Evolutionary conservation across 257 asterid species (phyloP), one percentile per base, ranked within the genome.

Genomic region (Solanum appendiculatum): DNA sequence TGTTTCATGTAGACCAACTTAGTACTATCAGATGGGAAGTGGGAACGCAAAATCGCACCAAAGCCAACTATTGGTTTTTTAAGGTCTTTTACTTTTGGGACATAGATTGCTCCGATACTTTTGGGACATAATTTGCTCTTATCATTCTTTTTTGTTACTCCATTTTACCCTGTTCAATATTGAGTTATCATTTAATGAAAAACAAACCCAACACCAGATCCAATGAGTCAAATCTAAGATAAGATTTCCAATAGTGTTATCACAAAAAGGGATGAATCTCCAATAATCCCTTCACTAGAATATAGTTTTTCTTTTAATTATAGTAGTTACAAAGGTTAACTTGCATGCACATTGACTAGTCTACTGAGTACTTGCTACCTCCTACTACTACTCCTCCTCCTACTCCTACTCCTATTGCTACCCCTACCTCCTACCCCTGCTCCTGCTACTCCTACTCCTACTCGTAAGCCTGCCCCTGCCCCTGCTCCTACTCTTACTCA

Each of bases 391-490:
- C 44, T 40, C 9, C 3, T 1, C 6, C 9, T 40, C 16, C 0
- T 12, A 44, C 13, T 44, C 51, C 48, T 12, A 44, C 51, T 16
- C 51, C 51, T 44, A 44, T n/a, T n/a, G n/a, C n/a, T n/a, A 44
- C 51, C 12, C 51, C 5, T 44, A 44, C 51, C 11, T 44, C 12
- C 51, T 44, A 44, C 18, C 18, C 51, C 18, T 44, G 1, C 51
- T 44, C 11, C 3, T 7, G 44, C 44, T 40, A 5, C 16, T 12
- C 16, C 16, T 12, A 4, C 51, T 44, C 18, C 14, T 44, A 44
- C 54, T 44, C 54, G 0, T 12, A 12, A 12, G 54, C 3, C 2
- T 44, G 0, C 54, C 18, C 18, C 6, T 44, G 6, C 16, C 0
- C 18, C 14, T 42, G 2, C 4, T 42, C 48, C 48, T 11, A 42